Base-by-base conservation (phyloP, 805 yeast genomes). In the Cyberlindnera sargentensis region DNA sequence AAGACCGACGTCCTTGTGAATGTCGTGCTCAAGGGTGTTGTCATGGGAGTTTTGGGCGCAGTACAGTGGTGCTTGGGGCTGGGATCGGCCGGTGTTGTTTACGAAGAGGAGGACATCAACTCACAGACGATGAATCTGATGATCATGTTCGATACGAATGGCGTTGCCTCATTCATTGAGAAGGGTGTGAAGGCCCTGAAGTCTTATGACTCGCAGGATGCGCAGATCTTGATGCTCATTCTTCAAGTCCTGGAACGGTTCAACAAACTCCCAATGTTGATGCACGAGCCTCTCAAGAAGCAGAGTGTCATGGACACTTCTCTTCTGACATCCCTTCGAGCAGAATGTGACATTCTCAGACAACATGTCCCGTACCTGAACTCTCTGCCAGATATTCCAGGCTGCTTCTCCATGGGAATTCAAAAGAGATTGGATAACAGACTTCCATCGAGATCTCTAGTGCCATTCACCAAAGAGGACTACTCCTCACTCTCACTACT, bases 91-190 rank as follows among this genome's bases (percentile, higher is more conserved):
- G 81, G 80, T n/a, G 82, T 78, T 7, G 65, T 83, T 8, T 77
- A 75, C 49, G 88, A 84, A 55, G 93, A 82, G 54, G 93, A 84
- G 56, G 95, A 85, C 61, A 63, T 84, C 30, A 79, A 80, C 44
- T 75, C 83, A 2, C 76, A 82, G 51, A 69, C 71, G 10, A 77
- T 82, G 80, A 80, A 78, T 33, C 68, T 71, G 53, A 68, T 72
- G 47, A 63, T 71, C 33, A 65, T 67, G 3, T 15, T 15, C 20
- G 20, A 15, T 15, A 53, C 64, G 50, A 41, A 54, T 11, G 48
- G 61, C 15, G 46, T 40, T 3, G 43, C 58, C 3, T 47, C 47
- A 8, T 52, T 46, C n/a, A 43, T 67, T 3, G 3, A 54, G 5
- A 31, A 37, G 0, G 59, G 58, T 8, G 38, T 79, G 6, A 59